Percentiles rank a stretch among this genome's conserved stretches.
Conservation (phyloP, 768 basidiomycete genomes). For the Tylopilus plumbeoviolaceoides region DNA sequence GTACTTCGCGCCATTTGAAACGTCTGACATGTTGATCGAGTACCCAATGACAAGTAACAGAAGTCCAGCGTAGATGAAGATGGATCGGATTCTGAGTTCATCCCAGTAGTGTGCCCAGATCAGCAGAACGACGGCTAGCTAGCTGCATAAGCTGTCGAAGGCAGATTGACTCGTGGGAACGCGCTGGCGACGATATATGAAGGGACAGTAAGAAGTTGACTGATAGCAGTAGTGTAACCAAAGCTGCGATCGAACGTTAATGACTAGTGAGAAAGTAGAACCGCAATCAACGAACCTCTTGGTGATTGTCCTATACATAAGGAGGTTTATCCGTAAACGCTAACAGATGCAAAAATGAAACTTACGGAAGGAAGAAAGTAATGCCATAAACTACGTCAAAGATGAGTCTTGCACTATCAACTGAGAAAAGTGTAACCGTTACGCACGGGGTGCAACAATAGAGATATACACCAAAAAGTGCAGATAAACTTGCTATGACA, state of each 20-base stretch:
- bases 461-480: slow-evolving; percentile 37
- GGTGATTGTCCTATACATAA: slow-evolving; percentile 51
- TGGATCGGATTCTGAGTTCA: slow-evolving; percentile 47
- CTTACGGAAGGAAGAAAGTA: slow-evolving; percentile 67
- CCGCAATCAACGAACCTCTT: slow-evolving; percentile 32
- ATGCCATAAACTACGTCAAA: slow-evolving; percentile 56
- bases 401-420: neutral
- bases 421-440: neutral
- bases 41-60: slow-evolving; percentile 54
- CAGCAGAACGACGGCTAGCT: slow-evolving; percentile 48
- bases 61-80: slow-evolving; percentile 53
- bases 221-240: slow-evolving; percentile 51
- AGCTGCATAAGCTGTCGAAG: neutral
- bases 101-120: slow-evolving; percentile 58
- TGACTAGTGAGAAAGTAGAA: neutral
- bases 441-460: slow-evolving; percentile 55
- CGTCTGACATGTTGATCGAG: slow-evolving; percentile 57
- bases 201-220: slow-evolving; percentile 65
- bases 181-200: slow-evolving; percentile 61
- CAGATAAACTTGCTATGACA: slow-evolving; percentile 45
- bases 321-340: neutral
- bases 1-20: slow-evolving; percentile 54
- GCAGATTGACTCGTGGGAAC: slow-evolving; percentile 17
- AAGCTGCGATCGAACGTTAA: slow-evolving; percentile 39
- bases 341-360: slow-evolving; percentile 9